Evolutionary conservation across 495 filamentous ascomycete genomes (phyloP), one percentile per base, ranked within the genome.

Genomic region (Lepraria neglecta): DNA sequence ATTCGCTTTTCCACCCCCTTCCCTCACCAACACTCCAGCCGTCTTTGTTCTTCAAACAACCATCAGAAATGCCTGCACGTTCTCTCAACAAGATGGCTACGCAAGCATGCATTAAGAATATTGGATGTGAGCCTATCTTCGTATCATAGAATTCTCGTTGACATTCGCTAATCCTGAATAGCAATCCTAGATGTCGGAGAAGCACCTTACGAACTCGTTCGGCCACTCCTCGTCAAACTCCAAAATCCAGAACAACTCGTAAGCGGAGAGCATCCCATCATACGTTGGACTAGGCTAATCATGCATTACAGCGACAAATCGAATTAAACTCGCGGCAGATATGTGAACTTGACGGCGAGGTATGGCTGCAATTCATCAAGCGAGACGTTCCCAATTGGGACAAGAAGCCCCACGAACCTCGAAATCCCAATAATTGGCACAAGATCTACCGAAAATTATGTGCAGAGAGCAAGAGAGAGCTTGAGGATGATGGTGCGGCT

Each of bases 311-410:
- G 81, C 74, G 78, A 67, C 66, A 74, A 43, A 74, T 90, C 60
- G 87, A 91, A 71, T n/a, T 68, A 12, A 76, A 77, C 61, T 88
- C 81, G 11, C 87, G 88, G 6, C 87, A 90, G 58, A 75, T 91
- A 62, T 70, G 72, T 60, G 76, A 78, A 47, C 75, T 82, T 46
- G 78, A 84, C 61, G 75, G 71, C 35, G 87, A 89, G 65, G 70
- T 90, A 48, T 91, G 88, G 88, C 65, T 77, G 4, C 74, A 78
- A 12, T 82, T 90, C 69, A 87, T 91, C 69, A 82, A 79, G 46
- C 79, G 84, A 31, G 84, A 90, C 65, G 82, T 89, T 59, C 83
- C 82, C 3, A 71, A 76, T 45, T 87, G 82, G 80, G 70, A 83
- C 9, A 67, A 58, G n/a, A 79, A 82, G 65, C 78, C 78, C 54